Conservation (phyloP, 2,329 filamentous ascomycete species). For the Colletotrichum australisinense region DNA sequence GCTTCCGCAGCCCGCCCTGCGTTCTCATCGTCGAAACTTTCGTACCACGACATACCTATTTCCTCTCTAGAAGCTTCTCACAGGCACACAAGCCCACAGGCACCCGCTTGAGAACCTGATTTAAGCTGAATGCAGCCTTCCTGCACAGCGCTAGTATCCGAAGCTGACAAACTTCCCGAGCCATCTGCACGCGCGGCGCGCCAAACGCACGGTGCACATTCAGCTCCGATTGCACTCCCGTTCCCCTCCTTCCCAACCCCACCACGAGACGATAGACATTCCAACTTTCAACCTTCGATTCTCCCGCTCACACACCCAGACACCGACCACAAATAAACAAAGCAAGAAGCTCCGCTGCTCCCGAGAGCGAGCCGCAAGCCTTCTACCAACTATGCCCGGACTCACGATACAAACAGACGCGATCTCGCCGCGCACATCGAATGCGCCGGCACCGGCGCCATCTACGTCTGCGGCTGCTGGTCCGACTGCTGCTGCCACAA, state of each 20-base stretch:
- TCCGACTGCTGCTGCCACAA: conserved; percentile 4
- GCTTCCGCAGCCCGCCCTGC: neutral
- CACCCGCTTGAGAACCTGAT: neutral
- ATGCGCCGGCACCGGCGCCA: conserved; percentile 28
- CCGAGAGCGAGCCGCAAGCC: conserved; percentile 16
- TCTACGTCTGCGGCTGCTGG: conserved; percentile 11
- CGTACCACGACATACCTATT: neutral
- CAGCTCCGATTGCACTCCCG: conserved; percentile 16
- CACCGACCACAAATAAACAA: neutral
- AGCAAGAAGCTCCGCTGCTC: neutral
- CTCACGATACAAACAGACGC: conserved; percentile 43
- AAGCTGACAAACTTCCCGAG: conserved; percentile 26
- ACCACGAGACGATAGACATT: conserved; percentile 11
- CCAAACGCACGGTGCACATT: conserved; percentile 26
- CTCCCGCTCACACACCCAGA: conserved; percentile 8
- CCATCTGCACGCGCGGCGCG: neutral
- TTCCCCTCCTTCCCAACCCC: conserved; percentile 23
- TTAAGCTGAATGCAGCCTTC: conserved; percentile 14
- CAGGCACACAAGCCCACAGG: neutral
- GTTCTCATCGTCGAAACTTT: conserved; percentile 1
- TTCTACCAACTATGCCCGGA: conserved; percentile 42
- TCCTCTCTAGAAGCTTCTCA: neutral
- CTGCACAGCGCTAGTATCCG: neutral
- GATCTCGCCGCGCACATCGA: conserved; percentile 38
- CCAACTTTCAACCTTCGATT: conserved; percentile 5